Base-by-base conservation (phyloP, 2,329 filamentous ascomycete species). In the Apiospora sp. region DNA sequence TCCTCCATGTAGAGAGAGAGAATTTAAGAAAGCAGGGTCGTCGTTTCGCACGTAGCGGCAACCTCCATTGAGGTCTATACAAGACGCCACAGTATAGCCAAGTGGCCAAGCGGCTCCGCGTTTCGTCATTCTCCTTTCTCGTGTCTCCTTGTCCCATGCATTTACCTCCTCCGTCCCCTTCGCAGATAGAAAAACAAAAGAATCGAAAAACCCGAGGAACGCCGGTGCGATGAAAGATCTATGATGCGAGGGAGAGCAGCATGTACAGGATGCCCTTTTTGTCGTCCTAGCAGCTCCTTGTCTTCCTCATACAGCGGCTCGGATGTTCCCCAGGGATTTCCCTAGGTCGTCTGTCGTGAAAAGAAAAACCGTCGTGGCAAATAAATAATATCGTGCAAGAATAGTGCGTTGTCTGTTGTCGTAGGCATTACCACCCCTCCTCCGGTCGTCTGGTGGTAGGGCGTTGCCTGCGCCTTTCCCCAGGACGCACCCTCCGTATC, bases 211-310 rank as follows among this genome's bases (percentile, higher is more conserved):
- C 46, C 37, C 46, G 68, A 54, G 30, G 68, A 71, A 71, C 69
- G 69, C 69, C 69, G 69, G 69, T 41, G 49, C 37, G 48, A 70
- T 70, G 68, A 70, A 51, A 51, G 37, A 58, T 70, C 30, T 70
- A 70, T 70, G 68, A 54, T 58, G 68, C 68, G 48, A 58, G 46
- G 46, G 10, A 54, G 34, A 24, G 46, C 46, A 54, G 68, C 58
- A 64, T 64, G 41, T 64, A 64, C 58, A 64, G 58, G 22, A 41
- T 13, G 58, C 58, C 6, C 30, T 12, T 8, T 30, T 24, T 16
- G 14, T 64, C 54, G 54, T 30, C 30, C 69, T 37, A 51, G 48
- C 69, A 71, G 51, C 44, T 41, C 58, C 58, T 64, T 34, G 58
- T 64, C 58, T 64, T 41, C 58, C 34, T 64, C 58, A 41, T 41